Base-by-base conservation (phyloP, 2,329 filamentous ascomycete species). In the Pseudogymnoascus sp. region DNA sequence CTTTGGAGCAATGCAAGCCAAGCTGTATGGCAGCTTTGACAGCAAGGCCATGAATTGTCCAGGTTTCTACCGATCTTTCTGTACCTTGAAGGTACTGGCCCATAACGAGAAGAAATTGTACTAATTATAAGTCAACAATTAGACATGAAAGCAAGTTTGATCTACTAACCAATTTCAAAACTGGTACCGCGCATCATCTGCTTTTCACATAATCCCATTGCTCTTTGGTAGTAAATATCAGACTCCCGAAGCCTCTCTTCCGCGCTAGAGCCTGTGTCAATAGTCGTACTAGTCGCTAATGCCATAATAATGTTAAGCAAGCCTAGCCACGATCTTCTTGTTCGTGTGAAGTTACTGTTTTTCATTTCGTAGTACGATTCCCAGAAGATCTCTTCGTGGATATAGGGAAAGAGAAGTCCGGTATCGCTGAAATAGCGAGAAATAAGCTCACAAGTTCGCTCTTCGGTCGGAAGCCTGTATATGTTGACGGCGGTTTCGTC, bases 41-140 rank as follows among this genome's bases (percentile, higher is more conserved):
- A 0, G 80, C 77, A 0, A 83, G 72, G 0, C 82, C 81, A 64
- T 84, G 82, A 0, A 79, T 74, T 0, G 75, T 80, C 81, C 81
- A 84, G 1, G 81, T 78, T 61, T 82, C 77, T 2, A 81, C 73
- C 0, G 81, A 82, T 19, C 77, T 77, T 38, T 81, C 78, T 0
- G 80, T 82, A 1, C 81, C 80, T 66, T 84, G 81, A 0, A 83
- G 73, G 63, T 83, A 83, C 58, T 81, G 78, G 4, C 76, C 76
- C 65, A 78, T 74, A 0, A 83, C 63, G 0, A 84, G 72, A 6
- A 83, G 73, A 43, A 76, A 77, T 67, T 83, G 80, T 0, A 83
- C 80, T 76, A 61, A n/a, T n/a, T n/a, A n/a, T n/a, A 10, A n/a
- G 16, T 41, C 31, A 26, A 11, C 21, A 55, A 29, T 23, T 26